A percentile compares a stretch with the other conserved stretches of the same genome.
Conservation (phyloP, 2,329 filamentous ascomycete species). For the Ophiobolus disseminans region DNA sequence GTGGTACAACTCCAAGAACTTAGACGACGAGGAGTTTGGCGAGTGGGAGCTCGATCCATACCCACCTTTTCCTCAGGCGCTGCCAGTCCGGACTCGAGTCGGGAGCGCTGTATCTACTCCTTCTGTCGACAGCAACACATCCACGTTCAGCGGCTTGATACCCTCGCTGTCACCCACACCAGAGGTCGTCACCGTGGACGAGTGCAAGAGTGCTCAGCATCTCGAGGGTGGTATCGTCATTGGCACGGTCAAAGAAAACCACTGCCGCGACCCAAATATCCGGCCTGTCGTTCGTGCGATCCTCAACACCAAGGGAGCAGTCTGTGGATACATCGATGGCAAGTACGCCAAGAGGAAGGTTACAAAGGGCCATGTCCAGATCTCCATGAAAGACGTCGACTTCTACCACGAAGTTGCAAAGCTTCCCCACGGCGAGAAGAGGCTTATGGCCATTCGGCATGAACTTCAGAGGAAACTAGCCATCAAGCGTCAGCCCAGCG, state of each 20-base stretch:
- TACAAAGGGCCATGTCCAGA: background rate
- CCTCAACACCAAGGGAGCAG: background rate
- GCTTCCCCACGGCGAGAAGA: background rate
- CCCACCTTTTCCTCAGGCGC: background rate
- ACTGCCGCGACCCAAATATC: conserved; percentile 1
- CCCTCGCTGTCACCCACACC: background rate
- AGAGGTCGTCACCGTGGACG: conserved; percentile 2
- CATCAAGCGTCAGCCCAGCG: background rate
- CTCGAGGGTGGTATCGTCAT: conserved; percentile 2
- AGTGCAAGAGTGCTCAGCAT: background rate
- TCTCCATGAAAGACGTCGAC: background rate
- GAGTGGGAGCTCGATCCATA: conserved; percentile 1
- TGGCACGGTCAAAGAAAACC: background rate
- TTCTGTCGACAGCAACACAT: too few species aligned
- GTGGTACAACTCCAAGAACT: background rate
- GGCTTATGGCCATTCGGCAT: background rate
- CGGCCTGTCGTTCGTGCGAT: background rate
- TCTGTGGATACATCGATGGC: background rate
- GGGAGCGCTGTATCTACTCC: too few species aligned
- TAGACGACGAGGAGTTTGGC: background rate
- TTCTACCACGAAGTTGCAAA: background rate
- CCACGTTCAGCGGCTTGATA: background rate
- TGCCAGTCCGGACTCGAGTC: too few species aligned
- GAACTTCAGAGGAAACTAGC: background rate
- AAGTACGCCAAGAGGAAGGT: background rate